Evolutionary conservation across 2,329 filamentous ascomycete genomes (phyloP).

Genomic region (Phialophora expanda): DNA sequence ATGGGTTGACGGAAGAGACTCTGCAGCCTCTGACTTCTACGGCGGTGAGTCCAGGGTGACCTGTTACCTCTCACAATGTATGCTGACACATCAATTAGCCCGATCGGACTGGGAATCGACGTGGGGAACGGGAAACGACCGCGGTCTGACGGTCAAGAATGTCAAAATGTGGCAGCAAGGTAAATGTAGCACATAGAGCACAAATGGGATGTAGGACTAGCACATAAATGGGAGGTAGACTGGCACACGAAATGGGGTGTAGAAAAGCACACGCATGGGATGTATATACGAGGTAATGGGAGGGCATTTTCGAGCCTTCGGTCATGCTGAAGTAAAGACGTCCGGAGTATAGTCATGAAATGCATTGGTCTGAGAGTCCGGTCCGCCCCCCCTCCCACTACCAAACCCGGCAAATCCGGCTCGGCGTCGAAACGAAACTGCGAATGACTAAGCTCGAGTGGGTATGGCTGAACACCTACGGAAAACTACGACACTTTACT

Average conservation of each 20-base stretch:
- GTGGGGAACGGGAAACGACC: conserved; percentile 53
- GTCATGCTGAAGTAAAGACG: too few relatives aligned
- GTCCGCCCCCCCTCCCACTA: too few relatives aligned
- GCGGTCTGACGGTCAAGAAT: conserved; percentile 55
- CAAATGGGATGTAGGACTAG: conserved; percentile 23
- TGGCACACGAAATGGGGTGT: conserved; percentile 24
- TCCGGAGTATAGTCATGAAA: too few relatives aligned
- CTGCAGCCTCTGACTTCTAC: conserved; percentile 45
- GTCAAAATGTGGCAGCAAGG: conserved; percentile 54
- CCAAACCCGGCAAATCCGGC: too few relatives aligned
- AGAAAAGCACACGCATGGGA: conserved; percentile 27
- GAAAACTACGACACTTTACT: too few relatives aligned
- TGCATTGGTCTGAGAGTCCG: too few relatives aligned
- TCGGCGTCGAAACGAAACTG: too few relatives aligned
- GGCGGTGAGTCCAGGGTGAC: conserved; percentile 30
- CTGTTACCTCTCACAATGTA: conserved; percentile 3
- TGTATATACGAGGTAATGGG: conserved; percentile 23
- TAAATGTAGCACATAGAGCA: conserved; percentile 25
- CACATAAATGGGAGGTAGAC: conserved; percentile 25
- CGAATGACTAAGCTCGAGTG: too few relatives aligned
- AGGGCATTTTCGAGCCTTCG: conserved; percentile 23
- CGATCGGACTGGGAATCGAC: conserved; percentile 52
- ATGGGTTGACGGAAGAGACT: conserved; percentile 37
- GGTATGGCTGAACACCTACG: too few relatives aligned
- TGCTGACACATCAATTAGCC: conserved; percentile 16